phyloP scores from a whole-genome alignment of 176 grass and related monocot species.

The Aechmea fasciata region DNA sequence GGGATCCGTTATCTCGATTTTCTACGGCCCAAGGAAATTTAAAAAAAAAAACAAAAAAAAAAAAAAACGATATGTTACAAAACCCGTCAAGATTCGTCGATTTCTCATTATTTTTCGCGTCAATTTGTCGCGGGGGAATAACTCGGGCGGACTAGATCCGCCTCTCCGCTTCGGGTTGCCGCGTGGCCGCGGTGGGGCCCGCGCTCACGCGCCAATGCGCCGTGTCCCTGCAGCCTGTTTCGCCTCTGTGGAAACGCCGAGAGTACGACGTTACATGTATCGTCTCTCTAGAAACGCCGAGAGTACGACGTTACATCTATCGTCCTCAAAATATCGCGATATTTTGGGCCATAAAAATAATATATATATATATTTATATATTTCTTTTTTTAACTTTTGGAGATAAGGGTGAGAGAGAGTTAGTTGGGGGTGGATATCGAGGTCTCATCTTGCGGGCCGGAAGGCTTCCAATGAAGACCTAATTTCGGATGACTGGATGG shows the following conservation, averaged over 20 bases:
- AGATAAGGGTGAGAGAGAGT: background rate
- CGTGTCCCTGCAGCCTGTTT: background rate
- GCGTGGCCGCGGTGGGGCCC: conserved; percentile 12
- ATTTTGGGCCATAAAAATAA: background rate
- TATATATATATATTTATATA: no score
- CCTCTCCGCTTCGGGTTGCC: conserved; percentile 19
- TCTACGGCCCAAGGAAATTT: background rate
- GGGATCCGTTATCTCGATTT: background rate
- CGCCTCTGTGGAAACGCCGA: background rate
- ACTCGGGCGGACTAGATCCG: background rate
- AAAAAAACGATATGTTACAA: background rate
- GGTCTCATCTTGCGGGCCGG: background rate
- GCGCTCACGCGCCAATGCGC: background rate
- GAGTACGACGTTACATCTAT: background rate
- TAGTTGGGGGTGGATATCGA: background rate
- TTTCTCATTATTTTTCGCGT: background rate
- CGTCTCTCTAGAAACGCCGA: background rate
- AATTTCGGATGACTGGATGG: background rate
- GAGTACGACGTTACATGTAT: no score
- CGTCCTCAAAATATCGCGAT: background rate
- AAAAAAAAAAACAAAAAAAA: conserved; percentile 25
- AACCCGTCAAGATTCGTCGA: background rate
- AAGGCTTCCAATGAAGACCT: background rate
- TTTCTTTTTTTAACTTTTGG: background rate
- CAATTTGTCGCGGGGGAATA: background rate